A percentile compares a stretch with the other conserved stretches of the same genome.
Conservation (phyloP, 495 filamentous ascomycete species). For the Lepraria neglecta region DNA sequence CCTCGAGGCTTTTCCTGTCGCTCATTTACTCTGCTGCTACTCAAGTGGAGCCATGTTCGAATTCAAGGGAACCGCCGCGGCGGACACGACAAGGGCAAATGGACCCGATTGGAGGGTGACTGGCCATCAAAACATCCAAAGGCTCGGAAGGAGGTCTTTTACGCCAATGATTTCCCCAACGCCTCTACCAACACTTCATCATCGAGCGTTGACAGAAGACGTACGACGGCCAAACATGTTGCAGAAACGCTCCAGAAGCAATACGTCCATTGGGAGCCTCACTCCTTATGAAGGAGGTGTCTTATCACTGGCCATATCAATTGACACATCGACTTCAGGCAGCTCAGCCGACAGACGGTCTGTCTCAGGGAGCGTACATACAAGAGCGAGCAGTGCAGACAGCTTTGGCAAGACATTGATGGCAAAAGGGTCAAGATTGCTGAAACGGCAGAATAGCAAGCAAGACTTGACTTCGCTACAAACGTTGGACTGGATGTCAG, state of each 20-base stretch:
- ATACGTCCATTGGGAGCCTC: conserved; percentile 18
- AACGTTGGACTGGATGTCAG: conserved; percentile 35
- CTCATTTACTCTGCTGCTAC: background rate
- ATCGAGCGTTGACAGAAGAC: conserved; percentile 22
- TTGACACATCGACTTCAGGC: background rate
- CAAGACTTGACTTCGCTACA: conserved; percentile 44
- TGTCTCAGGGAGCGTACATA: conserved; percentile 15
- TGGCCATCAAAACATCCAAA: conserved; percentile 12
- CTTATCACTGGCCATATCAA: background rate
- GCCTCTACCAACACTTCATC: conserved; percentile 15
- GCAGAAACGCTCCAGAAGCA: conserved; percentile 21
- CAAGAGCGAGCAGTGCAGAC: conserved; percentile 27
- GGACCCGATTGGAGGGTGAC: conserved; percentile 13
- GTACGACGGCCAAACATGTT: conserved; percentile 17
- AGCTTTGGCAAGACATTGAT: conserved; percentile 42
- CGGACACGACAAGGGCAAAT: background rate
- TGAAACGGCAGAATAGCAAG: conserved; percentile 48
- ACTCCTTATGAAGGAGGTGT: conserved; percentile 9
- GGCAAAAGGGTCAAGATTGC: conserved; percentile 46
- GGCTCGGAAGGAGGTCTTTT: conserved; percentile 14
- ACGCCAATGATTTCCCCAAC: conserved; percentile 9
- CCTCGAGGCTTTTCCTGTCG: background rate
- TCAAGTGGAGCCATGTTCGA: conserved; percentile 12
- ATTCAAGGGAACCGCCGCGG: conserved; percentile 13
- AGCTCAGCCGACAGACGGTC: conserved; percentile 18